Conservation (phyloP, 805 yeast genomes). For the Ogataea ganodermae region DNA sequence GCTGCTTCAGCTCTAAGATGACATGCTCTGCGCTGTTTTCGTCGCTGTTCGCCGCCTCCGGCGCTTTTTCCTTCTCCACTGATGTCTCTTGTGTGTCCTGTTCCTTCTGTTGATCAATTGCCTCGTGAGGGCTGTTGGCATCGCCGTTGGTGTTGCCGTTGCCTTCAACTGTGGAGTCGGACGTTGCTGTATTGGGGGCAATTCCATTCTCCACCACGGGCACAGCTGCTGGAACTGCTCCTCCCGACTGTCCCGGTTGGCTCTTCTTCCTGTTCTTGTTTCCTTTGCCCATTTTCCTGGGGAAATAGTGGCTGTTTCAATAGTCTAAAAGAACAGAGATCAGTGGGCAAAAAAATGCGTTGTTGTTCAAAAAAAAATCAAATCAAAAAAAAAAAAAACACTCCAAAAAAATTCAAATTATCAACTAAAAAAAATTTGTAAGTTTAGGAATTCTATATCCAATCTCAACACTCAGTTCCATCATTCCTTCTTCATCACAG, state of each 20-base stretch:
- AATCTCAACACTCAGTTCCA: no score
- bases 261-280: constrained; percentile 7
- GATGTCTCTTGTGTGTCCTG: background rate
- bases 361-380: constrained; percentile 3
- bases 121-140: background rate
- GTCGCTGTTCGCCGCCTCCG: background rate
- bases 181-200: background rate
- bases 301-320: background rate
- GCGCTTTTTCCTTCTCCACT: background rate
- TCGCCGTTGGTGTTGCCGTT: background rate
- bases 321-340: background rate
- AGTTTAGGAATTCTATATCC: no score
- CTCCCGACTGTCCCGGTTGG: background rate
- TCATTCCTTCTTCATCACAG: no score
- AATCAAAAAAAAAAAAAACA: background rate
- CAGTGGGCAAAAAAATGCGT: constrained; percentile 4
- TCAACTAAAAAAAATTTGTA: constrained; percentile 10
- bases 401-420: background rate
- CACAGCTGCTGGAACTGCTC: background rate
- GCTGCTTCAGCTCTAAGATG: constrained; percentile 1
- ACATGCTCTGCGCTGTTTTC: background rate
- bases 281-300: constrained; percentile 10
- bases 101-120: background rate
- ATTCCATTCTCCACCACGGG: background rate
- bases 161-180: constrained; percentile 1